Base-by-base conservation (phyloP, 2,329 filamentous ascomycete species). In the Ophiostoma pallidulum region DNA sequence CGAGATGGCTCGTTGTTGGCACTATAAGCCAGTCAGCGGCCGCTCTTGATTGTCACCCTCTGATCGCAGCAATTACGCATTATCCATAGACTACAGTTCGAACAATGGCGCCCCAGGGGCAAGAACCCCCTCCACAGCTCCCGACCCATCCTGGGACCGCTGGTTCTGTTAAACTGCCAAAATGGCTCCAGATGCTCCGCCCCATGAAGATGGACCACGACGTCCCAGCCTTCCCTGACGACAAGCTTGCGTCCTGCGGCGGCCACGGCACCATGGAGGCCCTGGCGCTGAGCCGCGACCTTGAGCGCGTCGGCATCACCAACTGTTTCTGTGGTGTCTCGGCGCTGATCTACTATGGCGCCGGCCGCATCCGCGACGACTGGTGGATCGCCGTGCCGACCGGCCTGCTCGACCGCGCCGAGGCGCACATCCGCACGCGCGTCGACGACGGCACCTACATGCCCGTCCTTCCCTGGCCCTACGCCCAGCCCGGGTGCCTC, bases 301-400 rank as follows among this genome's bases (percentile, higher is more conserved):
- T 44, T 12, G 31, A 28, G 32, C 4, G 7, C 10, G 29, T 7
- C 7, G 40, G 40, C 16, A 33, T 42, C 13, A 12, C 29, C 18
- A 28, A 24, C 19, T 33, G 29, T 18, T 33, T 42, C 18, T 42
- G 40, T 18, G 41, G 41, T 14, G 41, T 44, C 19, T 44, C 41
- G 31, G 41, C 41, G 20, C n/a, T 44, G 13, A 44, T 44, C 31
- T 44, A 18, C 20, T 44, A 44, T 14, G 41, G 41, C 14, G 41
- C 41, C 19, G 32, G 41, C 19, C 41, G 41, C 13, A 8, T 44
- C 5, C 31, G 41, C 7, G 3, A 44, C 26, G 40, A 42, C 40
- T 41, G 39, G 39, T 16, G 16, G 26, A 29, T 41, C 24, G 24
- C 24, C 39, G 39, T 41, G 24, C 39, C 39, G 24, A 31, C 39